Percentiles rank a stretch among this genome's conserved stretches.
These are phyloP conservation scores for Westerdykella sp. DNA, from an alignment of 2,329 filamentous ascomycete species.

Conservation along the genomic window DNA sequence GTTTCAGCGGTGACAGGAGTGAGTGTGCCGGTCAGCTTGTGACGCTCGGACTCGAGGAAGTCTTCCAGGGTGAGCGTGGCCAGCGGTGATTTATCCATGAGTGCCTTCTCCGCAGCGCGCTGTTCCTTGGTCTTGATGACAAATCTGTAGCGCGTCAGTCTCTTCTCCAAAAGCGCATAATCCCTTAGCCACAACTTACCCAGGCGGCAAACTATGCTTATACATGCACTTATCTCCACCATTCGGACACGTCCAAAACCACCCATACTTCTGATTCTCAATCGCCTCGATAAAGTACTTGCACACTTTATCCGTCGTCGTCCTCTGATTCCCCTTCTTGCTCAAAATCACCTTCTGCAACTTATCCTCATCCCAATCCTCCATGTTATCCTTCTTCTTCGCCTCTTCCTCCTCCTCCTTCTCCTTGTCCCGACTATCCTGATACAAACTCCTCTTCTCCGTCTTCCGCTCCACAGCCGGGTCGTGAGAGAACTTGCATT, in stretches of 20 bases:
- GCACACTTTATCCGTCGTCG: constrained; percentile 97
- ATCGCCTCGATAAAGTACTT: constrained; percentile 97
- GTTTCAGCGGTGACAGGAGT: constrained; percentile 90
- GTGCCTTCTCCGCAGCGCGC: constrained; percentile 85
- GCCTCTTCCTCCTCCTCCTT: constrained; percentile 60
- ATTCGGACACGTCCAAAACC: constrained; percentile 98
- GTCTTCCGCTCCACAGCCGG: constrained; percentile 81
- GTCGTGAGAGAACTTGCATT: constrained; percentile 98
- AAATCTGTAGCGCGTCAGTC: constrained; percentile 55
- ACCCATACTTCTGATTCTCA: constrained; percentile 97
- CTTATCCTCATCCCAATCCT: constrained; percentile 97
- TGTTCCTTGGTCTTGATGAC: constrained; percentile 97
- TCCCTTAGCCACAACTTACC: constrained; percentile 53
- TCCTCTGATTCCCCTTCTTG: constrained; percentile 95
- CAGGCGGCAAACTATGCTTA: constrained; percentile 87
- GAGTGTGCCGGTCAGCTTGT: constrained; percentile 85
- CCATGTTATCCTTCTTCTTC: constrained; percentile 88
- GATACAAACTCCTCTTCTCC: constrained; percentile 87
- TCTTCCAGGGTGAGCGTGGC: constrained; percentile 95
- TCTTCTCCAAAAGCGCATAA: neutral
- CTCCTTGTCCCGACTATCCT: constrained; percentile 69
- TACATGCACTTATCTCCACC: constrained; percentile 98
- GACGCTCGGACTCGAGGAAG: constrained; percentile 91
- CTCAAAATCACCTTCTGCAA: constrained; percentile 81
- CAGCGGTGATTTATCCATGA: constrained; percentile 91